These are phyloP conservation scores for Lolium multiflorum DNA, from an alignment of 176 grass and related monocot species.

Conservation along the genomic window DNA sequence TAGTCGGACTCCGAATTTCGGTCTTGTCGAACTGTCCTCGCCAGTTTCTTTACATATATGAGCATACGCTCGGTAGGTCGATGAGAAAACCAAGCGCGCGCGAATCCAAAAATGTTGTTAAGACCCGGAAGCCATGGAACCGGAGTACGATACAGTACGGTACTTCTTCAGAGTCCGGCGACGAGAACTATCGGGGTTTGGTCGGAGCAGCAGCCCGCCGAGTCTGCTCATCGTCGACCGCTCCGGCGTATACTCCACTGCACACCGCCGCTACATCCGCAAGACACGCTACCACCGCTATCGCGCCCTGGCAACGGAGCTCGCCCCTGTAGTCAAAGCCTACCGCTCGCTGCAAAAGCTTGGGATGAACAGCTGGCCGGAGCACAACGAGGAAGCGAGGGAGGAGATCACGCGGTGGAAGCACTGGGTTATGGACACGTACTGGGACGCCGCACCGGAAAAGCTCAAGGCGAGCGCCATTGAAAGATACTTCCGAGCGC, in stretches of 20 bases:
- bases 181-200: too few relatives aligned
- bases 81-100: too few relatives aligned
- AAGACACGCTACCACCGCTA: too few relatives aligned
- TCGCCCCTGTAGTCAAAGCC: too few relatives aligned
- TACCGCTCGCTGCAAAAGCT: conserved; percentile 7
- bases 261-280: too few relatives aligned
- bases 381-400: not conserved
- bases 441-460: not conserved
- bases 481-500: not conserved
- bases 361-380: not conserved
- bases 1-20: too few relatives aligned
- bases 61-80: not conserved
- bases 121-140: not conserved
- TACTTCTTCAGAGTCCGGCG: not conserved
- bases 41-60: too few relatives aligned
- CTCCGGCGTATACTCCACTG: too few relatives aligned
- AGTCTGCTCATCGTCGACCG: too few relatives aligned
- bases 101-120: not conserved
- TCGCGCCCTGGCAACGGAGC: too few relatives aligned
- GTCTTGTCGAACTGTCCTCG: too few relatives aligned
- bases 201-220: too few relatives aligned
- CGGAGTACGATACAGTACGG: not conserved
- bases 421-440: not conserved
- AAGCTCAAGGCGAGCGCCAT: not conserved
- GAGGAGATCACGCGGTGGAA: not conserved